Evolutionary conservation across 163 green algal genomes (phyloP).

Genomic region (Chlamydomonas reinhardtii): DNA sequence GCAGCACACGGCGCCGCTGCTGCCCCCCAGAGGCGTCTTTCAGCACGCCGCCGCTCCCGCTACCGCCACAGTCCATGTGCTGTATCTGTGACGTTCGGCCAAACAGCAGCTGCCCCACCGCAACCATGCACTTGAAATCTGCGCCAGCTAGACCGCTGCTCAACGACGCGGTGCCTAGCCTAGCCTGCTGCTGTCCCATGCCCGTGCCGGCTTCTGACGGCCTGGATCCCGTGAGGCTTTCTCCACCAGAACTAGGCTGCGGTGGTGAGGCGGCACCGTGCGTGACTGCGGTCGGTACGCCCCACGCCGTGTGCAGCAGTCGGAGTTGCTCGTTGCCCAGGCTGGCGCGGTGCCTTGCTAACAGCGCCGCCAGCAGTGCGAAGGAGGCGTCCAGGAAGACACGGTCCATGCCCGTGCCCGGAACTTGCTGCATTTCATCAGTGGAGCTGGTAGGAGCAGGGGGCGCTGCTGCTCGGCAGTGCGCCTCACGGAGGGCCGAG

Average conservation of each 20-base stretch:
- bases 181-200: background rate
- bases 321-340: background rate
- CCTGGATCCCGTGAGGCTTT: no score
- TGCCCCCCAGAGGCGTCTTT: background rate
- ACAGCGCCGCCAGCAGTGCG: background rate
- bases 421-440: no score
- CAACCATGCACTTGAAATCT: conserved; percentile 5
- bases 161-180: background rate
- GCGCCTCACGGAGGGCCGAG: conserved; percentile 20
- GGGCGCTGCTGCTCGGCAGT: background rate
- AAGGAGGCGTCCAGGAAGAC: conserved; percentile 30
- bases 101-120: conserved; percentile 25
- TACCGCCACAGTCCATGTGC: no score
- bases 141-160: background rate
- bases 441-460: no score
- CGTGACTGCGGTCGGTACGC: background rate
- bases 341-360: no score
- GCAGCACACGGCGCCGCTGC: background rate
- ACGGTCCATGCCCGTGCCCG: background rate
- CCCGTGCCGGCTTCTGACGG: no score
- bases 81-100: background rate
- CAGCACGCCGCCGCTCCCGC: background rate
- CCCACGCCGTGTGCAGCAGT: conserved; percentile 4
- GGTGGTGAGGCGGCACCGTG: no score
- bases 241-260: no score